Evolutionary conservation across 495 filamentous ascomycete genomes (phyloP).

Genomic region (Trichoderma gamsii): DNA sequence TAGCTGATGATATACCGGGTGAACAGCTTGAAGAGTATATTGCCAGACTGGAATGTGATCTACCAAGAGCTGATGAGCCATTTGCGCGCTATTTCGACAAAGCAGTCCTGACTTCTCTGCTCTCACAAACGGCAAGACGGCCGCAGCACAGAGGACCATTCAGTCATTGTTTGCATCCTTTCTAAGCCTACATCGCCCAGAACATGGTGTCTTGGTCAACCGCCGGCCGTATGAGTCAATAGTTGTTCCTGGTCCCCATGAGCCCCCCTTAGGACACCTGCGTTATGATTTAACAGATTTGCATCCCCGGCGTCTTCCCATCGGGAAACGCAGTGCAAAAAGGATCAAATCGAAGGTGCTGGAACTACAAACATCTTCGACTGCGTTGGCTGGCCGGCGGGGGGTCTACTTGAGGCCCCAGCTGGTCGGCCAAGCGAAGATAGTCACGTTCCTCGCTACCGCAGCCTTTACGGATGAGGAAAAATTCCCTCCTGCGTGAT

Average conservation of each 20-base stretch:
- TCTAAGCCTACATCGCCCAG: constrained; percentile 65
- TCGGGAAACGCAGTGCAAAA: constrained; percentile 24
- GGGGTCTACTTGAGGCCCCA: too few species aligned
- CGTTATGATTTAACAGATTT: too few species aligned
- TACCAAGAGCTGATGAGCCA: too few species aligned
- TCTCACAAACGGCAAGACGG: constrained; percentile 48
- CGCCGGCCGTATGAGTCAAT: too few species aligned
- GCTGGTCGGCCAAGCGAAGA: too few species aligned
- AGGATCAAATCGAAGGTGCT: constrained; percentile 43
- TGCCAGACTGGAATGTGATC: too few species aligned
- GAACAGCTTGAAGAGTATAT: too few species aligned
- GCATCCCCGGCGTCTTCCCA: constrained; percentile 16
- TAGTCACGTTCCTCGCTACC: constrained; percentile 66
- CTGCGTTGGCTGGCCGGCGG: too few species aligned
- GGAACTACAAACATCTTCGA: constrained; percentile 49
- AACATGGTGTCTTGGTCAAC: constrained; percentile 56
- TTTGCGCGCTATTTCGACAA: constrained; percentile 39
- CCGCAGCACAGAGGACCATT: constrained; percentile 47
- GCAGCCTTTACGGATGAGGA: constrained; percentile 77
- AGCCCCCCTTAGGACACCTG: too few species aligned
- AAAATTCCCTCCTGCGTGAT: constrained; percentile 76
- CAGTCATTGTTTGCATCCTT: constrained; percentile 68
- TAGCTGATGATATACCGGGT: too few species aligned
- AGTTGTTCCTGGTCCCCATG: too few species aligned
- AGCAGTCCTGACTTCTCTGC: constrained; percentile 62